Evolutionary conservation across 257 asterid species (phyloP).

Genomic region (Plectranthus barbatus): DNA sequence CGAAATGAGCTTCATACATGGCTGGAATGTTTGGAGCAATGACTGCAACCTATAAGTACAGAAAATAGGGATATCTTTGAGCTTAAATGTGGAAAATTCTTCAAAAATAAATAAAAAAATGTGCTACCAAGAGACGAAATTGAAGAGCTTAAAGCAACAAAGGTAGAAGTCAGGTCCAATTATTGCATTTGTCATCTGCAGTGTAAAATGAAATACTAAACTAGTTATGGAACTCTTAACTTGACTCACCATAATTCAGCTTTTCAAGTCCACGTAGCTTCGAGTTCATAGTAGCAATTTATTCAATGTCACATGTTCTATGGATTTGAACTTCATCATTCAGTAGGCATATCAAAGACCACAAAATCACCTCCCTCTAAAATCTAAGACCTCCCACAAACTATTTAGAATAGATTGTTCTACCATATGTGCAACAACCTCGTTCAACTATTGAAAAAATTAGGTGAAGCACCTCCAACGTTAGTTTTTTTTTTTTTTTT

Average conservation of each 20-base stretch:
- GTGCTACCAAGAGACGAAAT: background rate
- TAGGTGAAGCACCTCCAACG: background rate
- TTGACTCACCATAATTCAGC: background rate
- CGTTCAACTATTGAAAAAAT: background rate
- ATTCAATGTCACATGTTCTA: background rate
- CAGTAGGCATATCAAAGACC: background rate
- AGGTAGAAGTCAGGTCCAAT: background rate
- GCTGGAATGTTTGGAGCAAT: constrained; percentile 95
- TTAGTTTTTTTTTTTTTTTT: background rate
- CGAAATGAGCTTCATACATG: constrained; percentile 81
- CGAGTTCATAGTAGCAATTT: background rate
- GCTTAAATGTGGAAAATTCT: background rate
- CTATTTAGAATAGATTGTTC: background rate
- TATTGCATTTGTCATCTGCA: background rate
- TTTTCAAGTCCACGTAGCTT: background rate
- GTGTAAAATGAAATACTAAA: background rate
- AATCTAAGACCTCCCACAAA: background rate
- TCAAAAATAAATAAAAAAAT: background rate
- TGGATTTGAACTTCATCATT: background rate
- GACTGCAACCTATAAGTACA: constrained; percentile 66
- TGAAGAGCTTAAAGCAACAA: background rate
- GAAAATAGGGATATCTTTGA: background rate
- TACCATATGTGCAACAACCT: background rate
- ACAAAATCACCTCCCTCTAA: background rate
- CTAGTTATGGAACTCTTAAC: background rate